A percentile compares a stretch with the other conserved stretches of the same genome.
phyloP scores from a whole-genome alignment of 2,329 filamentous ascomycete species.

The Graphilbum ipis-grandicollis region DNA sequence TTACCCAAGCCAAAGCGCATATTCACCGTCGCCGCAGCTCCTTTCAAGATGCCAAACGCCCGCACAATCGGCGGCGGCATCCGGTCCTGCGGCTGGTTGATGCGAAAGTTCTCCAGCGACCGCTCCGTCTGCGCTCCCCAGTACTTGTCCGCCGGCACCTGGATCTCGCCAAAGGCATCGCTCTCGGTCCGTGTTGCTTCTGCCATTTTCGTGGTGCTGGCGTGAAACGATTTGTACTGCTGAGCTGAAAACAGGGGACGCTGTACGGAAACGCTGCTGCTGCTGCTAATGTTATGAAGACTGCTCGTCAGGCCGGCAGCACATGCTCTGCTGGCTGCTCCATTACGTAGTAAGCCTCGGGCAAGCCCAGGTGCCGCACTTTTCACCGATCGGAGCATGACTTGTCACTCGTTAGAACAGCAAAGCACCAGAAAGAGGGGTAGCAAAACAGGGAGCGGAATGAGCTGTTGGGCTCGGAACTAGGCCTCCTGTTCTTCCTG shows the following conservation, averaged over 20 bases:
- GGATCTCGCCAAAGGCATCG: conserved; percentile 94
- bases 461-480: no score
- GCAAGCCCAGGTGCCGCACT: conserved; percentile 4
- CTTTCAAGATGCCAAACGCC: conserved; percentile 95
- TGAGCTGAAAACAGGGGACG: not conserved
- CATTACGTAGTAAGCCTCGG: conserved; percentile 5
- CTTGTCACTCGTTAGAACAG: not conserved
- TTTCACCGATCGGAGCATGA: conserved; percentile 8
- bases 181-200: conserved; percentile 61
- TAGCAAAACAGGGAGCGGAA: not conserved
- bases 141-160: conserved; percentile 85
- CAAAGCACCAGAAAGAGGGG: not conserved
- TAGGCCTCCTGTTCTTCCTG: no score
- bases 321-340: no score
- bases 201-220: conserved; percentile 13
- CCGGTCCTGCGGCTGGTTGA: conserved; percentile 97
- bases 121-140: conserved; percentile 97
- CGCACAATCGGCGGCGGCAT: conserved; percentile 87
- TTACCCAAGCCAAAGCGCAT: conserved; percentile 67
- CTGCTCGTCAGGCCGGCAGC: no score
- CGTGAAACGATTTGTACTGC: conserved; percentile 3
- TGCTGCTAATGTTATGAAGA: no score
- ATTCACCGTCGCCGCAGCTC: conserved; percentile 88
- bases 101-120: conserved; percentile 93
- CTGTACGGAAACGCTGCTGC: no score